These are phyloP conservation scores for Fraxinus paxiana DNA, from an alignment of 305 asterid species.

Conservation along the genomic window DNA sequence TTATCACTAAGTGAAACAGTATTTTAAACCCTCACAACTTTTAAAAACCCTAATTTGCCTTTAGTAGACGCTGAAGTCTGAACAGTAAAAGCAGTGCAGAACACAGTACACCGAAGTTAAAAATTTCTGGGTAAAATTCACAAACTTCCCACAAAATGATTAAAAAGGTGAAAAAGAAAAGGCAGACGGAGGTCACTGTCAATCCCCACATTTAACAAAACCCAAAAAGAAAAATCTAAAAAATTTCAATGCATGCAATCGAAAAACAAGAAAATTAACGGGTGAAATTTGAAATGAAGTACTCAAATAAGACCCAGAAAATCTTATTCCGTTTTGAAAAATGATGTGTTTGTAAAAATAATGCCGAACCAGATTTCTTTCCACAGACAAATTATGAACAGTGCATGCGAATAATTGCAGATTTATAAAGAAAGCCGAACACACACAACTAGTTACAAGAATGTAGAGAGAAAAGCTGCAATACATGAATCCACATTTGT, in stretches of 20 bases:
- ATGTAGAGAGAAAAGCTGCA: not conserved
- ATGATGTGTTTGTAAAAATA: not conserved
- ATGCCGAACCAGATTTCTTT: constrained; percentile 11
- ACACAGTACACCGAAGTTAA: constrained; percentile 17
- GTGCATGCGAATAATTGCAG: constrained; percentile 37
- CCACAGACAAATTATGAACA: constrained; percentile 24
- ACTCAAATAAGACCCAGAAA: constrained; percentile 16
- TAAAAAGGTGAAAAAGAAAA: not conserved
- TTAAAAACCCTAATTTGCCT: constrained; percentile 28
- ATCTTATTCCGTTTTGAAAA: not conserved
- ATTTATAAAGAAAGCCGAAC: not conserved
- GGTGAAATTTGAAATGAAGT: constrained; percentile 11
- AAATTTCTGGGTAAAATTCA: constrained; percentile 15
- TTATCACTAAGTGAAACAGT: not conserved
- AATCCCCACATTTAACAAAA: constrained; percentile 25
- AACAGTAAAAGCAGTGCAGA: not conserved
- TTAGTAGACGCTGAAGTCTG: constrained; percentile 19
- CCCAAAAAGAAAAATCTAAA: constrained; percentile 21
- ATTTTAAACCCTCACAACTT: constrained; percentile 1
- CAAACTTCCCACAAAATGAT: constrained; percentile 15
- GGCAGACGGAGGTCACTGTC: constrained; percentile 26
- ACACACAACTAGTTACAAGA: not conserved
- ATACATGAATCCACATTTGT: constrained; percentile 5
- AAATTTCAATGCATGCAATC: constrained; percentile 35
- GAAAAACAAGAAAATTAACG: constrained; percentile 11